Conservation (phyloP, 2,329 filamentous ascomycete species). For the Onygenales sp. region DNA sequence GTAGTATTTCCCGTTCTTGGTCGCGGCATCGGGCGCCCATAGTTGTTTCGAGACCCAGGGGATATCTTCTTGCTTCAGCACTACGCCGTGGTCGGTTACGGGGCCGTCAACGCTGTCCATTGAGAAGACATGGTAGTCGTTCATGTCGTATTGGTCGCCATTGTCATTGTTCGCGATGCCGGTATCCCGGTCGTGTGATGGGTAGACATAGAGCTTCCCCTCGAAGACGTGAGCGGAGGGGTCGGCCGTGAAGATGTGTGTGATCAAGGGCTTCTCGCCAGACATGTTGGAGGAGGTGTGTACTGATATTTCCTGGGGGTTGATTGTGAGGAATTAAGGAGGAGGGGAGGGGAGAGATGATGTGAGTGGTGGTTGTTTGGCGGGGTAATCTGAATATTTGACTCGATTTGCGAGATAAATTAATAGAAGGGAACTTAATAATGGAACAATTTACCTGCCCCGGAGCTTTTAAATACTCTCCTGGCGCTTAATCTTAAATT, state of each 20-base stretch:
- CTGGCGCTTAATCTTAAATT: no score
- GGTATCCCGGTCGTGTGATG: conserved; percentile 69
- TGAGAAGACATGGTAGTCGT: conserved; percentile 71
- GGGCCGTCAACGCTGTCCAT: conserved; percentile 45
- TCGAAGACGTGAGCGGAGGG: conserved; percentile 75
- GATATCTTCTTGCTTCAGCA: conserved; percentile 54
- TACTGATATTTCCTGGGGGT: not conserved
- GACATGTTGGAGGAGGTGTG: not conserved
- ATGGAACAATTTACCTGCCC: no score
- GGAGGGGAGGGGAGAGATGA: not conserved
- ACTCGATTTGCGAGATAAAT: no score
- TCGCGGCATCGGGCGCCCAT: conserved; percentile 70
- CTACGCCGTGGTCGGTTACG: conserved; percentile 65
- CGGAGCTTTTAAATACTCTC: no score
- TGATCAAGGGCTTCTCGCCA: conserved; percentile 51
- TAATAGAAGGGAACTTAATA: no score
- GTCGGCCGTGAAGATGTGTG: conserved; percentile 69
- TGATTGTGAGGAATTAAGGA: not conserved
- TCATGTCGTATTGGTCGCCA: conserved; percentile 79
- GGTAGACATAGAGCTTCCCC: conserved; percentile 66
- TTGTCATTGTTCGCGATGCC: conserved; percentile 71
- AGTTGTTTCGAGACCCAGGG: conserved; percentile 72
- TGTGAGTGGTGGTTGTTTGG: no score
- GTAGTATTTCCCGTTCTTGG: conserved; percentile 61
- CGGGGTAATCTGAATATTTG: no score